Evolutionary conservation across 169 alveolate species (phyloP), one percentile per base, ranked within the genome.

Genomic region (Babesia ovis): DNA sequence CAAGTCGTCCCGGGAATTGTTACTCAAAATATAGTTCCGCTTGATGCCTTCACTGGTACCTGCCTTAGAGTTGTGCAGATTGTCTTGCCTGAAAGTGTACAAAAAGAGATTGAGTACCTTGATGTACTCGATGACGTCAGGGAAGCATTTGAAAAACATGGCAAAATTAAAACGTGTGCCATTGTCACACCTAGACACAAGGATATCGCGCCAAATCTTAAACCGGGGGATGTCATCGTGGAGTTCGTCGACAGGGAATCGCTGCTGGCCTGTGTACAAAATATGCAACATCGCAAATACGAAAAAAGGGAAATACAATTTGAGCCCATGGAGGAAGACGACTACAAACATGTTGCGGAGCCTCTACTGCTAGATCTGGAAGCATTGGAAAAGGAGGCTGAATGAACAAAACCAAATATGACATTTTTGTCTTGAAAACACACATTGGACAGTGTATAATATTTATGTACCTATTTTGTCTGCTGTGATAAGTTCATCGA

Each of bases 141-240:
- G 46, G 91, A 88, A 70, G 93, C 85, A 1, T 88, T 88, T 56
- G 90, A 80, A 25, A 79, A 67, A 27, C 91, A 88, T 48, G 93
- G 93, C 5, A 84, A 84, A 46, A 80, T 84, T 25, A 79, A 73
- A 16, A 64, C 70, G 14, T 82, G 90, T 18, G 71, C 85, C 48
- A 81, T 84, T 16, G 71, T 88, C 27, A 68, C 83, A 0, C 82
- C 85, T 4, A 54, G 83, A 42, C 90, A 88, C 85, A 81, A 58
- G 51, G 84, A 88, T 16, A 45, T 53, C 16, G 82, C 90, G n/a
- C 80, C 77, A 20, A 60, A 71, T 27, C 61, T 88, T 32, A 71
- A 48, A 46, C 62, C 77, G 22, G 93, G 93, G n/a, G 93, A 88
- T 42, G 85, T 88, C 31, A 35, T 88, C 0, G 77, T 88, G 2